Evolutionary conservation across 352 stramenopile species (phyloP).

Genomic region (Thalassiosira mediterranea): DNA sequence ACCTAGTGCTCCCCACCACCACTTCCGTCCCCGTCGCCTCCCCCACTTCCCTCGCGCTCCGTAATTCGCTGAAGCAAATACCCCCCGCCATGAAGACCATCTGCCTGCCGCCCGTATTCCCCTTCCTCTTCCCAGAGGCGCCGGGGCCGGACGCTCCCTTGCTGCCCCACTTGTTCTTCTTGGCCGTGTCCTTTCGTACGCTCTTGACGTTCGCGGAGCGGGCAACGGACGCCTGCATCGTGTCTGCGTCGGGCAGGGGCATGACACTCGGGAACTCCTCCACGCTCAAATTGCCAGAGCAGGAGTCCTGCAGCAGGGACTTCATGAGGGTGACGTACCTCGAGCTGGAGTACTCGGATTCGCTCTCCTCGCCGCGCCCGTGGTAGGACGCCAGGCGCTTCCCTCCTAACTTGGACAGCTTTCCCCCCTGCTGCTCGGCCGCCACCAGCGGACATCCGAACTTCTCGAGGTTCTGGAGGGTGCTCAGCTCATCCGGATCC

Average conservation of each 20-base stretch:
- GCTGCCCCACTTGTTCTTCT: constrained; percentile 18
- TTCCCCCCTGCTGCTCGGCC: constrained; percentile 34
- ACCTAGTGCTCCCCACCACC: constrained; percentile 74
- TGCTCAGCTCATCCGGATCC: constrained; percentile 63
- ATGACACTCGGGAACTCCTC: constrained; percentile 84
- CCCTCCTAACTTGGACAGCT: constrained; percentile 35
- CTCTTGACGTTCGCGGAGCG: constrained; percentile 33
- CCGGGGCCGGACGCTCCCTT: neutral
- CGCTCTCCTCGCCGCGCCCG: constrained; percentile 46
- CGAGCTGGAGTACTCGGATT: constrained; percentile 79
- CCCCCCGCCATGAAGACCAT: constrained; percentile 95
- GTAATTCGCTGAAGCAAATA: constrained; percentile 92
- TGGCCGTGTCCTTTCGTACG: constrained; percentile 18
- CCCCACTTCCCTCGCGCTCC: constrained; percentile 79
- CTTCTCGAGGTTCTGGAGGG: constrained; percentile 83
- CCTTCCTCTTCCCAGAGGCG: constrained; percentile 47
- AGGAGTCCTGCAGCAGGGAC: constrained; percentile 68
- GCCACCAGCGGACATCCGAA: constrained; percentile 80
- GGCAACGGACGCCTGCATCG: constrained; percentile 22
- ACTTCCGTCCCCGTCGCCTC: constrained; percentile 69
- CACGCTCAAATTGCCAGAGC: constrained; percentile 66
- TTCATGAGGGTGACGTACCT: constrained; percentile 80
- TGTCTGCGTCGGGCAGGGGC: constrained; percentile 73
- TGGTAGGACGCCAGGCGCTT: constrained; percentile 26
- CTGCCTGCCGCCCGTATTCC: constrained; percentile 86